These are phyloP conservation scores for Jasminum sambac DNA, from an alignment of 257 asterid genomes.

Conservation along the genomic window DNA sequence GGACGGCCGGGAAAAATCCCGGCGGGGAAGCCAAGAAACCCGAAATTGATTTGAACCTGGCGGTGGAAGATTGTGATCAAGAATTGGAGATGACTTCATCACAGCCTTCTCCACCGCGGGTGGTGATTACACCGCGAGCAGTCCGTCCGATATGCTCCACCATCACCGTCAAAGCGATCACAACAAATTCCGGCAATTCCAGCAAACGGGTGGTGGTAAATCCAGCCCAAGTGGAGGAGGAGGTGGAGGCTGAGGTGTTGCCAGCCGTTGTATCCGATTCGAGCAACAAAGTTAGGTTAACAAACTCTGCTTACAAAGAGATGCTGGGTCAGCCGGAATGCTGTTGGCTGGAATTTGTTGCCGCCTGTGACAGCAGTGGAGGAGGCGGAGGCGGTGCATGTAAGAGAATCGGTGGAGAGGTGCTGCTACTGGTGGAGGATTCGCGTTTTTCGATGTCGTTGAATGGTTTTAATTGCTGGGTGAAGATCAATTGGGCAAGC, in stretches of 20 bases:
- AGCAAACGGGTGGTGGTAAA: slow-evolving; percentile 20
- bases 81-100: slow-evolving; percentile 54
- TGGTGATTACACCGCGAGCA: slow-evolving; percentile 62
- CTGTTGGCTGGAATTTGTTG: slow-evolving; percentile 67
- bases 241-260: slow-evolving; percentile 54
- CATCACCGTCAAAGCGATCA: slow-evolving; percentile 39
- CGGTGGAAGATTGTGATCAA: slow-evolving; percentile 35
- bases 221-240: slow-evolving; percentile 66
- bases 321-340: slow-evolving; percentile 97
- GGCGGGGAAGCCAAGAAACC: not conserved
- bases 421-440: slow-evolving; percentile 46
- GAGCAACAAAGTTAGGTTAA: slow-evolving; percentile 59
- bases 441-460: slow-evolving; percentile 18
- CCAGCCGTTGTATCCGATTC: slow-evolving; percentile 79
- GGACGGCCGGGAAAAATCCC: slow-evolving; percentile 2
- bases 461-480: slow-evolving; percentile 62
- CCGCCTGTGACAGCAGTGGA: not conserved
- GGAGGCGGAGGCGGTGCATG: slow-evolving; percentile 33
- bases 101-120: slow-evolving; percentile 34
- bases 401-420: slow-evolving; percentile 87
- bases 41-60: slow-evolving; percentile 56
- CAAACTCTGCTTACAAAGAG: slow-evolving; percentile 79
- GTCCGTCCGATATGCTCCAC: slow-evolving; percentile 71
- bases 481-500: slow-evolving; percentile 73
- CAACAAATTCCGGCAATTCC: slow-evolving; percentile 8